Conservation (phyloP, 768 basidiomycete genomes). For the Panaeolus papilionaceus region DNA sequence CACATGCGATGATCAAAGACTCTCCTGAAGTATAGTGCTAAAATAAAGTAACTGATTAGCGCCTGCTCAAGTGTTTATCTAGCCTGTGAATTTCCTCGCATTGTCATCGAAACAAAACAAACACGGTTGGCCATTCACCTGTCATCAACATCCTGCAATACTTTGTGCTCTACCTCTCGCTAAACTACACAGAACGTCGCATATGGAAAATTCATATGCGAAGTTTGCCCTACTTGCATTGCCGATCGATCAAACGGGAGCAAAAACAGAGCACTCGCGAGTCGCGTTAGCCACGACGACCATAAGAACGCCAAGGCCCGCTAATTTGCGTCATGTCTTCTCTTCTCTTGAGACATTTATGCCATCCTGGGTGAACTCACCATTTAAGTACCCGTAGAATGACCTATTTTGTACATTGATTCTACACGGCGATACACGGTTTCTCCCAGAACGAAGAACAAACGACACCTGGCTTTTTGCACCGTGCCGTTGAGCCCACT, state of each 20-base stretch:
- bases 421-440: constrained; percentile 4
- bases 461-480: constrained; percentile 10
- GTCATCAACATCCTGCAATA: too few species aligned
- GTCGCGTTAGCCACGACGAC: too few species aligned
- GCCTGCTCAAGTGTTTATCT: too few species aligned
- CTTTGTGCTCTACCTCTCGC: too few species aligned
- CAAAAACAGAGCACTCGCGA: background rate
- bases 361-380: background rate
- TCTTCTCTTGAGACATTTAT: constrained; percentile 9
- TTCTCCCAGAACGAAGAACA: background rate
- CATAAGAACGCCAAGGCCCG: background rate
- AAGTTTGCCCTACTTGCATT: background rate
- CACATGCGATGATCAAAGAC: too few species aligned
- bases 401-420: background rate
- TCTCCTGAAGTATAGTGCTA: too few species aligned
- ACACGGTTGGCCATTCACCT: too few species aligned
- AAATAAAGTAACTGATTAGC: too few species aligned
- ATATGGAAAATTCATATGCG: background rate
- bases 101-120: too few species aligned
- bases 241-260: constrained; percentile 4
- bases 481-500: background rate
- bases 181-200: too few species aligned
- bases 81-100: too few species aligned
- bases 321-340: background rate
- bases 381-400: background rate